A percentile compares a stretch with the other conserved stretches of the same genome.
Conservation (phyloP, 768 basidiomycete genomes). For the Leccinellum luteum region DNA sequence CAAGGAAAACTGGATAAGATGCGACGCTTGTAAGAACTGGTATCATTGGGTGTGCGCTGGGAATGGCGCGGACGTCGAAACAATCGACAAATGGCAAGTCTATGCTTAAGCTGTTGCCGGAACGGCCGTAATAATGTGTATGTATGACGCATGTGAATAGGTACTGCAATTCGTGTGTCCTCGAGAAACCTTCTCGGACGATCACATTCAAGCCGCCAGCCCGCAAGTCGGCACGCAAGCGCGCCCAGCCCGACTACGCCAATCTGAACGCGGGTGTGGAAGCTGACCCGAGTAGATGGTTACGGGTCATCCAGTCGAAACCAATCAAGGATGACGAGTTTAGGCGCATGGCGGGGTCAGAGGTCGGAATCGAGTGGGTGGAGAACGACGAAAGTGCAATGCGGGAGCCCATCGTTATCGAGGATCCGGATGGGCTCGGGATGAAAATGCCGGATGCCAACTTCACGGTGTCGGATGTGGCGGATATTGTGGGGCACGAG, state of each 20-base stretch:
- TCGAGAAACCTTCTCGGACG: constrained; percentile 54
- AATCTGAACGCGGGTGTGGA: constrained; percentile 65
- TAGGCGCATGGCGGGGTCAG: constrained; percentile 60
- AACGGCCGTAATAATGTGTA: constrained; percentile 12
- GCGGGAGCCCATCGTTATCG: constrained; percentile 81
- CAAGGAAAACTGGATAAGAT: constrained; percentile 80
- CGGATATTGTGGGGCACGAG: constrained; percentile 72
- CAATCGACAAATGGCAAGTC: constrained; percentile 76
- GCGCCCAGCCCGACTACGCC: constrained; percentile 73
- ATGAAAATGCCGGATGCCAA: constrained; percentile 81
- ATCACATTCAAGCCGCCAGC: constrained; percentile 77
- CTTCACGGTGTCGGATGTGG: constrained; percentile 80
- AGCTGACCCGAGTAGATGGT: constrained; percentile 62
- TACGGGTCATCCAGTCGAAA: constrained; percentile 67
- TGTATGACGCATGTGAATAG: constrained; percentile 37
- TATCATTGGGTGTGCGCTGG: constrained; percentile 83
- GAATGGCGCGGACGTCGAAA: constrained; percentile 58
- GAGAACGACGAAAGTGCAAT: constrained; percentile 68
- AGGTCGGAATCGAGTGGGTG: constrained; percentile 74
- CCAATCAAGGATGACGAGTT: constrained; percentile 61
- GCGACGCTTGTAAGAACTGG: constrained; percentile 80
- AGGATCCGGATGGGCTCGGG: constrained; percentile 75
- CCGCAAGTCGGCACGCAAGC: constrained; percentile 78
- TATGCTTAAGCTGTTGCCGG: constrained; percentile 9
- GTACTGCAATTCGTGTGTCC: constrained; percentile 68